phyloP scores from a whole-genome alignment of 73 alveolate species.

The Blepharisma japonicum region DNA sequence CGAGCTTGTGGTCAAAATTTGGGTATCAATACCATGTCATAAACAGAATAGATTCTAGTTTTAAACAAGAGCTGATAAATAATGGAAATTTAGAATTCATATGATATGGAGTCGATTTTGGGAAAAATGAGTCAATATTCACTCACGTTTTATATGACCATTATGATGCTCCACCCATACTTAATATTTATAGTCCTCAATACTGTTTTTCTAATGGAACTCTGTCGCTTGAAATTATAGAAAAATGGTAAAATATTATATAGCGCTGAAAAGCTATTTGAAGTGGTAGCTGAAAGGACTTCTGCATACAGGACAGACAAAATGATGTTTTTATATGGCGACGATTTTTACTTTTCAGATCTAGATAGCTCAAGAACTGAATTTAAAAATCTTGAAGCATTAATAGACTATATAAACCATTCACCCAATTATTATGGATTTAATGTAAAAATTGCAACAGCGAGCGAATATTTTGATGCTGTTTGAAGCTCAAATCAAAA shows the following conservation, averaged over 20 bases:
- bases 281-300: neutral
- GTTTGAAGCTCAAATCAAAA: neutral
- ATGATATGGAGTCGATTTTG: neutral
- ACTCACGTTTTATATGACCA: conserved; percentile 24
- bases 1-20: neutral
- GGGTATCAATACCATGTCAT: neutral
- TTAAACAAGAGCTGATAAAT: neutral
- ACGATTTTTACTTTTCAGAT: neutral
- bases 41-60: neutral
- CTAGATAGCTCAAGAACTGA: neutral
- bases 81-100: neutral
- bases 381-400: neutral
- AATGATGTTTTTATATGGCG: conserved; percentile 17
- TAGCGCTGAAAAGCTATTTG: neutral
- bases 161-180: neutral
- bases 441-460: neutral
- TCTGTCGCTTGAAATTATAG: neutral
- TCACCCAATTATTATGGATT: neutral
- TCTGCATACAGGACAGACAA: neutral
- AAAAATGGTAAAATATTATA: neutral
- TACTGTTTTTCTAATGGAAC: neutral
- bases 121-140: neutral
- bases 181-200: neutral
- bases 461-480: conserved; percentile 5
- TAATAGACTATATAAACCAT: conserved; percentile 34